Base-by-base conservation (phyloP, 352 stramenopile genomes). In the Globisporangium okanoganense region DNA sequence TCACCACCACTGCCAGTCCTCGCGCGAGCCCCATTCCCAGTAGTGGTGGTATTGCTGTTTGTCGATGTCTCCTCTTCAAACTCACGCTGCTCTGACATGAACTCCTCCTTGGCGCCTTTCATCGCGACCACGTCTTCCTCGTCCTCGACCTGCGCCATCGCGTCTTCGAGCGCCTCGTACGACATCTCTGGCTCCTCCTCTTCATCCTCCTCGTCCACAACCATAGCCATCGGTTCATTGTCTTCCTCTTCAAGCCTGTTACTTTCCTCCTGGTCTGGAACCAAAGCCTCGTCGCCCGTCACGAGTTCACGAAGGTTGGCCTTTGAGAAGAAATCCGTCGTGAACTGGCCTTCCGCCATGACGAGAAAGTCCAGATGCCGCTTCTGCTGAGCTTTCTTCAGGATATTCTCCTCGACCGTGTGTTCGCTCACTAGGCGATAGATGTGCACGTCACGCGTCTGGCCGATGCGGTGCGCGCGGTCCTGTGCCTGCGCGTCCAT, bases 371-470 rank as follows among this genome's bases (percentile, higher is more conserved):
- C 96, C 31, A 99, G 78, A 59, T 99, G 96, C 1, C 93, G 84
- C 76, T 99, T 99, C 69, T 99, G 97, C 59, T 95, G 85, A 0
- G 92, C 97, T 70, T 99, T 99, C n/a, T 89, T 85, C n/a, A 99
- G 68, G 63, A 99, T 99, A 73, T 99, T 99, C 72, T 99, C 97
- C 74, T 99, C 98, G 36, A 99, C 97, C 1, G 97, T 98, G 67
- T 98, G 87, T 57, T 98, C 87, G 27, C 88, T 98, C 5, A 99
- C 89, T 18, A 99, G 78, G 0, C 98, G 86, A 71, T 99, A 99
- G 49, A 99, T 99, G 67, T 99, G 94, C 12, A 99, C 97, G 62
- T 99, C 97, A 14, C 96, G 79, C 18, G 96, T 99, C 69, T 99
- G 97, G 0, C 97, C 97, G 60, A 99, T 99, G 27, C 97, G 89